These are phyloP conservation scores for Agapanthus africanus DNA, from an alignment of 106 monocot species.

Conservation along the genomic window DNA sequence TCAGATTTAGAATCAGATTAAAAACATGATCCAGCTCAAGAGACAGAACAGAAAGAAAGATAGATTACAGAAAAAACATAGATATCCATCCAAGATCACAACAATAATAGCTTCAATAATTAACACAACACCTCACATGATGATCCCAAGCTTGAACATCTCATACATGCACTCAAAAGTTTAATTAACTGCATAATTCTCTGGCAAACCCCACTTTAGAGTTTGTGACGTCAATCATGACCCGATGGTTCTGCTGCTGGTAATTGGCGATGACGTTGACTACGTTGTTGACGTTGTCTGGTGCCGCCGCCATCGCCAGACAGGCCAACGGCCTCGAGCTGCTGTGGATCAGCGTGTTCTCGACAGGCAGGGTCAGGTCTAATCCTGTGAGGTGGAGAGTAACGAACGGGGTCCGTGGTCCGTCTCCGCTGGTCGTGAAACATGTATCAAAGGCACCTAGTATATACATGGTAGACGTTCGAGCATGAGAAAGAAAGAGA, in stretches of 20 bases:
- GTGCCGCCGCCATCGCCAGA: constrained; percentile 61
- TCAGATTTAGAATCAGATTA: too few relatives aligned
- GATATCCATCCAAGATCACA: too few relatives aligned
- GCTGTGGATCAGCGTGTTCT: constrained; percentile 93
- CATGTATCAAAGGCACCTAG: constrained; percentile 87
- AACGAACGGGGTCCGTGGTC: constrained; percentile 18
- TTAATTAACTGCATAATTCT: constrained; percentile 38
- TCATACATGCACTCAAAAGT: too few relatives aligned
- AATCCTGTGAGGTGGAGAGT: constrained; percentile 58
- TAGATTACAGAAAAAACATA: too few relatives aligned
- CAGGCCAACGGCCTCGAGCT: constrained; percentile 62
- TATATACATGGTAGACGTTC: not conserved
- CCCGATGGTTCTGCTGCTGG: constrained; percentile 82
- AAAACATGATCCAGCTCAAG: too few relatives aligned
- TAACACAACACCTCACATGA: too few relatives aligned
- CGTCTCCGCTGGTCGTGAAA: constrained; percentile 21
- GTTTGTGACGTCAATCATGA: constrained; percentile 50
- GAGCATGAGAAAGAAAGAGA: too few relatives aligned
- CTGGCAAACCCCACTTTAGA: constrained; percentile 50
- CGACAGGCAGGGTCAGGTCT: constrained; percentile 59
- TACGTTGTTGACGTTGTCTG: constrained; percentile 52
- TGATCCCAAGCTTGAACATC: too few relatives aligned
- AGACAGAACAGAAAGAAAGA: too few relatives aligned
- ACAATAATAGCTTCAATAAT: too few relatives aligned
- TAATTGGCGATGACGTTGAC: constrained; percentile 71